Percentiles rank a stretch among this genome's conserved stretches.
Conservation (phyloP, 108 stramenopile genomes). For the Nannochloropsis salina region DNA sequence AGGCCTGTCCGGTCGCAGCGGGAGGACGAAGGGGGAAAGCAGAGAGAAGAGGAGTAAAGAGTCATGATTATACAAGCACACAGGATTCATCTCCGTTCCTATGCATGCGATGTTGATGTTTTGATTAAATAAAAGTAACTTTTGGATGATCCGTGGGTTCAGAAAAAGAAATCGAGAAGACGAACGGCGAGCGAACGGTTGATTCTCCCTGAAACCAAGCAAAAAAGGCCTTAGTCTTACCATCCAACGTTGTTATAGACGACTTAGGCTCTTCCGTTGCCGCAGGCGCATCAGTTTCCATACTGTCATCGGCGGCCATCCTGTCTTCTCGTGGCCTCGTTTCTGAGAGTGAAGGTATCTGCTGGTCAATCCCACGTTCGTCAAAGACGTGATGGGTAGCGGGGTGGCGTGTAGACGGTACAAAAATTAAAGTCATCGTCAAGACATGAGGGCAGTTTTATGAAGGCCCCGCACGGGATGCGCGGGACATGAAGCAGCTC, state of each 20-base stretch:
- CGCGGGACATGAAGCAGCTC: too few relatives aligned
- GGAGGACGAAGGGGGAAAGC: background rate
- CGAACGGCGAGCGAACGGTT: background rate
- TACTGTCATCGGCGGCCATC: slow-evolving; percentile 17
- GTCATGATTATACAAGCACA: background rate
- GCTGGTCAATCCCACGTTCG: too few relatives aligned
- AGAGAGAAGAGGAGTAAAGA: background rate
- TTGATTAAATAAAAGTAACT: background rate
- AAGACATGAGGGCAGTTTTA: too few relatives aligned
- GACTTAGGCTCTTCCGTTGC: background rate
- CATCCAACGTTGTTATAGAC: background rate
- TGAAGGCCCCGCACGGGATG: too few relatives aligned
- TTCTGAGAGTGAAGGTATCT: too few relatives aligned
- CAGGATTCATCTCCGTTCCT: too few relatives aligned
- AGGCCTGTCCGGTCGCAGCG: background rate
- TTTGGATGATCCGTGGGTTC: background rate
- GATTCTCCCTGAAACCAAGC: too few relatives aligned
- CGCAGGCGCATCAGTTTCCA: slow-evolving; percentile 22
- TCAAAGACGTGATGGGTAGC: too few relatives aligned
- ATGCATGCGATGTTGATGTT: too few relatives aligned
- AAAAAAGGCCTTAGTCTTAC: background rate
- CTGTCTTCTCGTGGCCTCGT: background rate
- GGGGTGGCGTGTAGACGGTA: too few relatives aligned
- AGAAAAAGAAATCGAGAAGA: background rate
- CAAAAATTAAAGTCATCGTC: too few relatives aligned